Evolutionary conservation across 169 alveolate species (phyloP).

Genomic region (Toxoplasma gondii): DNA sequence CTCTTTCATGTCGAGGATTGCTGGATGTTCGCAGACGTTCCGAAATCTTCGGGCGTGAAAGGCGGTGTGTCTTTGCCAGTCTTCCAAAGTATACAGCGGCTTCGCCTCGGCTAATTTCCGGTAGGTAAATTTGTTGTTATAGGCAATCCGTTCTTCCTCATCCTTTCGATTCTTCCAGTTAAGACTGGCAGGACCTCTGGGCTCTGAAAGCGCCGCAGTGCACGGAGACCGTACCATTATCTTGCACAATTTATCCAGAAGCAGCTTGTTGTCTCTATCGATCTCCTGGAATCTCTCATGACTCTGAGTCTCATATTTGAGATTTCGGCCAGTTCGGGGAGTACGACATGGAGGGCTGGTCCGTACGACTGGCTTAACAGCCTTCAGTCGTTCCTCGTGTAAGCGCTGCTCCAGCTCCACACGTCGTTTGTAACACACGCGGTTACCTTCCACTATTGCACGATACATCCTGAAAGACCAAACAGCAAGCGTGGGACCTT

Average conservation of each 20-base stretch:
- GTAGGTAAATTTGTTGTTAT: conserved; percentile 1
- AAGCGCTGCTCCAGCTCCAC: conserved; percentile 19
- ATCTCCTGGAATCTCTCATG: conserved; percentile 37
- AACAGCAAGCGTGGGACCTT: neutral
- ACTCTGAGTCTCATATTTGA: conserved; percentile 14
- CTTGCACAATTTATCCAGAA: neutral
- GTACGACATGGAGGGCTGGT: conserved; percentile 1
- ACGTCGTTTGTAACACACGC: conserved; percentile 29
- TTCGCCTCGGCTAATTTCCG: conserved; percentile 11
- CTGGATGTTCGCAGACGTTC: conserved; percentile 15
- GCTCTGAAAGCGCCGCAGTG: conserved; percentile 1
- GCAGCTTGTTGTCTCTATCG: conserved; percentile 15
- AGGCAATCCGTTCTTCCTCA: conserved; percentile 10
- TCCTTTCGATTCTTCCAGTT: conserved; percentile 17
- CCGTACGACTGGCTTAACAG: conserved; percentile 31
- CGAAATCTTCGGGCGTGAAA: conserved; percentile 30
- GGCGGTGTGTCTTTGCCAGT: conserved; percentile 35
- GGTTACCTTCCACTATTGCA: conserved; percentile 25
- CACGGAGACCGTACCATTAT: conserved; percentile 35
- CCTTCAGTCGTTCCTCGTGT: conserved; percentile 34
- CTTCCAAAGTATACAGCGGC: neutral
- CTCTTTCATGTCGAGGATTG: conserved; percentile 14
- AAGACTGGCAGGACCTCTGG: conserved; percentile 1
- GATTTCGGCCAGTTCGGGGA: conserved; percentile 33
- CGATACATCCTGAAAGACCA: neutral